Evolutionary conservation across 306 rosid genomes (phyloP).

Genomic region (Astragalus glycyphyllos): DNA sequence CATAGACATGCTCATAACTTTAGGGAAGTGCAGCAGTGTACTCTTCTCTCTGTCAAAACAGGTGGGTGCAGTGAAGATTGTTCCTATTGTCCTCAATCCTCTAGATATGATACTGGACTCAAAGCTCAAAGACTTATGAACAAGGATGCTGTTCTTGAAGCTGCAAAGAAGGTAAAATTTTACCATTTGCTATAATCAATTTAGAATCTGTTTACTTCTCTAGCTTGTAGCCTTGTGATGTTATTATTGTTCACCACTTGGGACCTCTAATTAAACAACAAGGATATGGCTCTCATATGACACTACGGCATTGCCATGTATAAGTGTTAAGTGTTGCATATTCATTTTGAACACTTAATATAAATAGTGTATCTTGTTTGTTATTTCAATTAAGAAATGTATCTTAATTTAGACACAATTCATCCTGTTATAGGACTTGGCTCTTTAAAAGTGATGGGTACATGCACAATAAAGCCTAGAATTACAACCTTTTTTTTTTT

Average conservation of each 20-base stretch:
- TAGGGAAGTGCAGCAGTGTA: conserved; percentile 97
- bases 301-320: not conserved
- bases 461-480: not conserved
- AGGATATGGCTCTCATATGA: conserved; percentile 2
- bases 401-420: conserved; percentile 1
- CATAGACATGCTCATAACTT: conserved; percentile 93
- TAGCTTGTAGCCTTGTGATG: conserved; percentile 7
- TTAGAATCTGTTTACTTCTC: not conserved
- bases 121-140: conserved; percentile 79
- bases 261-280: not conserved
- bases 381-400: not conserved
- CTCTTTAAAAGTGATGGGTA: not conserved
- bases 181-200: conserved; percentile 6
- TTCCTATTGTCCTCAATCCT: conserved; percentile 95
- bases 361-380: not conserved
- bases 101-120: conserved; percentile 84
- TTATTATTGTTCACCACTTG: conserved; percentile 12
- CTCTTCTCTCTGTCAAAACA: conserved; percentile 92
- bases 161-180: conserved; percentile 72
- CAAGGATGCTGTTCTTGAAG: conserved; percentile 76
- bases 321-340: not conserved
- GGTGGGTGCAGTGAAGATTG: conserved; percentile 99
- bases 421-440: not conserved
- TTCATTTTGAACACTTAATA: not conserved
- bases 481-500: not conserved